Evolutionary conservation across 805 yeast genomes (phyloP), one percentile per base, ranked within the genome.

Genomic region (Yamadazyma philogaea): DNA sequence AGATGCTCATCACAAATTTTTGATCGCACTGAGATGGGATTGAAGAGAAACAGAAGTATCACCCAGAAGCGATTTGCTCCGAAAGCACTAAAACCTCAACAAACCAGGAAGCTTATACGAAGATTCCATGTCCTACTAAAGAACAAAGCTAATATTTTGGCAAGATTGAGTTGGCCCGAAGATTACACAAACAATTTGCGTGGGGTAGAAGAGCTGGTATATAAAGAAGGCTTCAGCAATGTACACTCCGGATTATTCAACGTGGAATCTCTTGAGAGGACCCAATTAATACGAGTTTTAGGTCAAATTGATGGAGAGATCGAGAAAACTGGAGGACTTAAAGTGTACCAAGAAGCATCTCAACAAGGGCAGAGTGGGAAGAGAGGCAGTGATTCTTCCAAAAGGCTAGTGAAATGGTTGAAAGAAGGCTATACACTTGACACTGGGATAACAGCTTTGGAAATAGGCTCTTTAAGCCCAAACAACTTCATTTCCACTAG

Each of bases 341-440:
- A 79, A 38, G 77, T 78, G 8, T 91, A 91, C 59, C 99, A 91
- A 56, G 62, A 72, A 16, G 98, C 98, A 0, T 87, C 96, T 1
- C 76, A 84, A 1, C 78, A 80, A 39, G 99, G 99, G 0, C 99
- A 91, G 54, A 77, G 79, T 44, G 58, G 62, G 0, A 72, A 74
- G 36, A 61, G 98, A 48, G 98, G 99, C 0, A 96, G 96, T 1
- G 99, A 91, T 57, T 87, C 96, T 0, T 88, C 96, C 2, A 86
- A 83, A 51, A 70, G 81, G 53, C 65, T 91, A 34, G 74, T 87
- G n/a, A 77, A 80, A 43, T 87, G 95, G 90, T 61, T 87, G 4
- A 64, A 68, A 17, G 42, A 46, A 3, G 37, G 20, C 26, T 47
- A 53, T 31, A 33, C 28, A 1, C 37, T 34, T 7, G 40, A 38